Base-by-base conservation (phyloP, 2,329 filamentous ascomycete species). In the Arthrobotrys conoides region DNA sequence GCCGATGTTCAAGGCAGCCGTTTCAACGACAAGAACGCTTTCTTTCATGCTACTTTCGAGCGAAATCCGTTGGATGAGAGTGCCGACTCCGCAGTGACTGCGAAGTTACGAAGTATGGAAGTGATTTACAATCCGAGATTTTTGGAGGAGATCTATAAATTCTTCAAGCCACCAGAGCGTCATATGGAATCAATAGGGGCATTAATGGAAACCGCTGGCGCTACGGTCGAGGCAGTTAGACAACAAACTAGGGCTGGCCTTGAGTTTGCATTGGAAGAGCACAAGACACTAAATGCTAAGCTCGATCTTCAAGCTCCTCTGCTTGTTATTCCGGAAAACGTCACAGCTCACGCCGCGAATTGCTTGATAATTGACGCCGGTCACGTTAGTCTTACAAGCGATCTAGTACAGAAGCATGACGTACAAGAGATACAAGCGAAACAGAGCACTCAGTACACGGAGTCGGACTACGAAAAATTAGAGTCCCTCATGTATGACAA, bases 101-200 rank as follows among this genome's bases (percentile, higher is more conserved):
- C 95, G 82, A 97, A 97, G 84, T 86, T 99, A 81, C 97, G 96
- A 84, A 96, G 94, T 53, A 91, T 99, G 81, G 96, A 99, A 84
- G 92, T 99, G 69, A 93, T 99, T 24, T 99, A 97, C 89, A 99
- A 99, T 82, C 96, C 96, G 0, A 93, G 91, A 80, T 96, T 98
- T 81, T 88, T 98, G 0, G 90, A 97, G 5, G 94, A 96, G 61
- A 90, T 98, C 46, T 93, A 91, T 67, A 93, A 94, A 81, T 99
- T 99, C 86, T 99, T 99, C 87, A 92, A 95, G 80, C 96, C 96
- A 0, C 96, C 96, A 0, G 94, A 97, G 84, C 89, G 94, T 64
- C 96, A 99, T 83, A 97, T 99, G 94, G 96, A 99, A 83, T 99
- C 96, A 9, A 97, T 99, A 81, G 92, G 91, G 12, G 96, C 96